Evolutionary conservation across 2,329 filamentous ascomycete genomes (phyloP), one percentile per base, ranked within the genome.

Genomic region (Paecilomyces formosus): DNA sequence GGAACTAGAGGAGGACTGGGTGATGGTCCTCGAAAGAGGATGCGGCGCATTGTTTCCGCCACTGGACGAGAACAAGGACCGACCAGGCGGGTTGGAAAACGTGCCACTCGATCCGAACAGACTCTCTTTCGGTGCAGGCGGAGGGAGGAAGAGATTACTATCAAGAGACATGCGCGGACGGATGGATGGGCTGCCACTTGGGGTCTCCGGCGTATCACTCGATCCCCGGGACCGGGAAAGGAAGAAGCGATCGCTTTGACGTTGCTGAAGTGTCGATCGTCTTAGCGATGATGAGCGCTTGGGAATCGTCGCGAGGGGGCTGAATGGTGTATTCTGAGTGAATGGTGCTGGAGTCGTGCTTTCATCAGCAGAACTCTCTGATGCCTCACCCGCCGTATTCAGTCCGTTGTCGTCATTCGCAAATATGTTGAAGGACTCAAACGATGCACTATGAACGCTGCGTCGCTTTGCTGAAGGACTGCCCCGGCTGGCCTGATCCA

Each of bases 381-480:
- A 61, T 54, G 67, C 62, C 24, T 70, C 67, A 59, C 69, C 67
- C 8, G 64, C 54, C 53, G 65, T 59, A 62, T 66, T 58, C 61
- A 68, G 59, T 56, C 65, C 55, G 63, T 58, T 63, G 56, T 67
- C 63, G 56, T 67, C 63, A 50, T 73, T 72, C 58, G 92, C 90
- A 71, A 96, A 96, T 33, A 96, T 85, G 71, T 86, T 91, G 69
- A 90, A 88, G 64, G 86, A 72, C 53, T 81, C 81, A 62, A 87
- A 79, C 64, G 77, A 84, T n/a, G 87, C 80, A 51, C 88, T 88
- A 71, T 96, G 90, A 65, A 96, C 76, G 74, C 92, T 97, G 68
- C 94, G 86, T 64, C 94, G 85, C 79, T 97, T 97, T 53, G 92
- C 90, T 60, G 93, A 89, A 0, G 94, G 93, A 68, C 90, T 97